Evolutionary conservation across 2,329 filamentous ascomycete species (phyloP), one percentile per base, ranked within the genome.

Genomic region (Zymoseptoria tritici): DNA sequence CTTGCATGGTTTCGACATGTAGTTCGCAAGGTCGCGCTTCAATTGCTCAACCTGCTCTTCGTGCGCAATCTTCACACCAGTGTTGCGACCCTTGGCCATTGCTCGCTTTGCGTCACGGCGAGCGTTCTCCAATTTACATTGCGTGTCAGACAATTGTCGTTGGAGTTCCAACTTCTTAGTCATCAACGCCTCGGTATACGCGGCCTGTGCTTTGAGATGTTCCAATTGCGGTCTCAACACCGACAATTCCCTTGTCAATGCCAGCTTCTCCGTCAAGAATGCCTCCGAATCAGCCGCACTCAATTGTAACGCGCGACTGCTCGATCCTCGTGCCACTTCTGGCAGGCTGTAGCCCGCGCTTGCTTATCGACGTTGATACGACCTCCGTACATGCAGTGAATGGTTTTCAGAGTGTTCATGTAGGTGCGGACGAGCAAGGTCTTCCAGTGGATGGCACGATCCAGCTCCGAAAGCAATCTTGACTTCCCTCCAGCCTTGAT

Each of bases 51-150:
- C 73, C 68, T 76, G 61, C 62, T 72, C 65, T 68, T 75, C 66
- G 65, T 77, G 65, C 66, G 75, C 68, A 65, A 78, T 73, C 55
- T 81, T 79, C 49, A 77, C 76, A 57, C 79, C 77, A 50, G 76
- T 82, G 72, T 71, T 81, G 70, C 71, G 77, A 54, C 76, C 78
- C 65, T 81, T 80, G 1, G 77, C 77, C 4, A 77, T 67, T 3
- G 81, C 81, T 56, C 86, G 83, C 65, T 86, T 83, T 8, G 83
- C 79, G 2, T 85, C 81, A n/a, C 85, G 83, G 72, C 85, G 93
- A 72, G 94, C 90, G 65, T 89, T 90, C 64, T 92, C 90, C 2
- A 96, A 80, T 67, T 96, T 89, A 51, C 90, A 85, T 72, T 96
- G 89, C 2, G 92, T 74, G 1, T 87, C 85, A 69, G 82, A 87